phyloP scores from a whole-genome alignment of 2,329 filamentous ascomycete genomes.

The Biscogniauxia marginata region DNA sequence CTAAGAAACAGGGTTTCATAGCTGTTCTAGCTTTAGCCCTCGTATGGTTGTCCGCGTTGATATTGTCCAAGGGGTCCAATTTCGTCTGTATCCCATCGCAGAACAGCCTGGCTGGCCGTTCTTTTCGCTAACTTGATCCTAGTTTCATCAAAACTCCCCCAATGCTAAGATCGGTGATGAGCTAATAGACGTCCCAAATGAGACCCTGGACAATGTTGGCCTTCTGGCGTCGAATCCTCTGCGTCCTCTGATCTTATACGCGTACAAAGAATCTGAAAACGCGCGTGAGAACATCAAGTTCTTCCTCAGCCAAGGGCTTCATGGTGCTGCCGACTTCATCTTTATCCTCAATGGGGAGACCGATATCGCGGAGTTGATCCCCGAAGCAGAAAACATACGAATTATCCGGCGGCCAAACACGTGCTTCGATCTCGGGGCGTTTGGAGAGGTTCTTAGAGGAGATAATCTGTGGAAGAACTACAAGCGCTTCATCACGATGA shows the following conservation, averaged over 20 bases:
- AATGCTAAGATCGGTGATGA: too few species aligned
- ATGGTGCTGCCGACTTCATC: conserved; percentile 38
- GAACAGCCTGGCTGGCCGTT: background rate
- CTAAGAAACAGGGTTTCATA: conserved; percentile 2
- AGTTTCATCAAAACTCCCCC: background rate
- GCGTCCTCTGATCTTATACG: conserved; percentile 34
- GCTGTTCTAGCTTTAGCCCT: conserved; percentile 1
- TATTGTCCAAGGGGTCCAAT: background rate
- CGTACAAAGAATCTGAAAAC: conserved; percentile 34
- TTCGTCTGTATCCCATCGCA: background rate
- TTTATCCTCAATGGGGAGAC: conserved; percentile 39
- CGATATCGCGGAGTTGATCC: conserved; percentile 26
- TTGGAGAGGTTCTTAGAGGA: conserved; percentile 34
- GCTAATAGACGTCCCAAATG: too few species aligned
- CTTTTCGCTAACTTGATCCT: background rate
- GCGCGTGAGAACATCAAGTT: conserved; percentile 35
- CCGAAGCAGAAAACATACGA: conserved; percentile 32
- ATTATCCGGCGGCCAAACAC: conserved; percentile 31
- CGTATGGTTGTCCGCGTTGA: conserved; percentile 3
- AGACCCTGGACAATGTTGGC: too few species aligned
- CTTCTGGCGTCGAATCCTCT: background rate
- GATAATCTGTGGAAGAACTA: conserved; percentile 35
- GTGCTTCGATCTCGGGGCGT: conserved; percentile 37
- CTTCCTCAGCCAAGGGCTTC: conserved; percentile 37
- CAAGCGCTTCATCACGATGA: conserved; percentile 37